Base-by-base conservation (phyloP, 108 stramenopile species). In the Pseudonitzschia multistriata region DNA sequence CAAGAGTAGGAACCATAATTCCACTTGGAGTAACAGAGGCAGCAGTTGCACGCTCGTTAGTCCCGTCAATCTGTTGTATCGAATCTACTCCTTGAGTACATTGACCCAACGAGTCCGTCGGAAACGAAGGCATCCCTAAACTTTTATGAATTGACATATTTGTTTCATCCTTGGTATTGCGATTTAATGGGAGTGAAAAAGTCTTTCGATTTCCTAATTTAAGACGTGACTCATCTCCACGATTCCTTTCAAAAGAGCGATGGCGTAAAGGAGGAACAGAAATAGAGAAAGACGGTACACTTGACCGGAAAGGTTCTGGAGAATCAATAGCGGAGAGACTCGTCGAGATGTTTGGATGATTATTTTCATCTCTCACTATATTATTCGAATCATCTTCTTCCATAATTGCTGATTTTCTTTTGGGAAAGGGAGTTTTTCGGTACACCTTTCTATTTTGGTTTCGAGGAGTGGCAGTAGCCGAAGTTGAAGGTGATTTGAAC, bases 401-500 rank as follows among this genome's bases (percentile, higher is more conserved):
- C 24, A 29, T 30, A 14, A 10, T 17, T 4, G 48, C 3, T 53
- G 28, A 39, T 73, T 72, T 52, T 49, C 49, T 25, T 54, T 79
- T 79, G 0, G 78, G 67, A 57, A 67, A 56, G 15, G 78, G 78
- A 30, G 78, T 79, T 53, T 72, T 79, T 28, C 78, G 66, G 39
- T 73, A 79, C 3, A 67, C 66, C 49, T 68, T 79, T 36, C 54
- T 72, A 0, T 1, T 78, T 48, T 68, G 54, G 27, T 55, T 55
- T 25, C 27, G 54, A 55, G 54, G 54, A 8, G 54, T 55, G 54
- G 54, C 14, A 27, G 65, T 34, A 14, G 25, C 24, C 40, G 63
- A 35, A 21, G 13, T 64, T 31, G 40, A 42, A 64, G 63, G 63
- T 25, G 63, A 39, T 10, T 21, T 17, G 21, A 64, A 64, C 2